Percentiles rank a stretch among this genome's conserved stretches.
These are phyloP conservation scores for Sclerospora graminicola DNA, from an alignment of 352 stramenopile genomes.

Conservation along the genomic window DNA sequence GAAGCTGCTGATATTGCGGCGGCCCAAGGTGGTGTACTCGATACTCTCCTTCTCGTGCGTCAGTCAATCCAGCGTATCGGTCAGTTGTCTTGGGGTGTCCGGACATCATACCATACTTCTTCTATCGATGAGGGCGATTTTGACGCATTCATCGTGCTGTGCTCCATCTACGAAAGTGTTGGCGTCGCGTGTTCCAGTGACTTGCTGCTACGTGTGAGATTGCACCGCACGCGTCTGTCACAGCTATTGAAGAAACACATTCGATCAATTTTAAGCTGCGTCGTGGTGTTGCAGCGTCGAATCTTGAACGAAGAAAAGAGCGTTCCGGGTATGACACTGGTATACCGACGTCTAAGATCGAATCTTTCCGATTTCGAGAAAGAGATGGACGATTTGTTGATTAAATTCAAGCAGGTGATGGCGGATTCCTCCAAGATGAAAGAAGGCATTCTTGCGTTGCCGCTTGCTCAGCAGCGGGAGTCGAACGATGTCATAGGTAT, in stretches of 20 bases:
- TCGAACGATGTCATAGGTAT: slow-evolving; percentile 57
- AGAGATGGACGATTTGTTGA: slow-evolving; percentile 56
- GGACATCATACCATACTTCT: slow-evolving; percentile 76
- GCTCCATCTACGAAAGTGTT: slow-evolving; percentile 70
- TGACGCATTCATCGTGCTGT: slow-evolving; percentile 77
- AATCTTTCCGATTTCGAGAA: slow-evolving; percentile 53
- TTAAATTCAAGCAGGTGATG: slow-evolving; percentile 68
- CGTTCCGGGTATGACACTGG: slow-evolving; percentile 60
- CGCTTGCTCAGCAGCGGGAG: slow-evolving; percentile 55
- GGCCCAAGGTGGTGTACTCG: slow-evolving; percentile 51
- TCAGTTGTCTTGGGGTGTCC: slow-evolving; percentile 71
- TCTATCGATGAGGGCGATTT: slow-evolving; percentile 78
- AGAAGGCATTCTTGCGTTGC: slow-evolving; percentile 63
- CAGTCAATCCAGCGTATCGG: slow-evolving; percentile 81
- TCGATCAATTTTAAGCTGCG: slow-evolving; percentile 51
- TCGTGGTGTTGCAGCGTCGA: slow-evolving; percentile 60
- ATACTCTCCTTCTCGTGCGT: slow-evolving; percentile 68
- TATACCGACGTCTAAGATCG: slow-evolving; percentile 55
- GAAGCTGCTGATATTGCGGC: slow-evolving; percentile 42
- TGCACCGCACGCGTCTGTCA: slow-evolving; percentile 53
- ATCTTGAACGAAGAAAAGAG: slow-evolving; percentile 75
- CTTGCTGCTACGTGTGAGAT: slow-evolving; percentile 56
- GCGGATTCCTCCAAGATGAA: slow-evolving; percentile 76
- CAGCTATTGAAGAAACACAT: slow-evolving; percentile 75
- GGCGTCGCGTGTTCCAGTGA: slow-evolving; percentile 56